These are phyloP conservation scores for Ceriops zippeliana DNA, from an alignment of 345 rosid species.

Conservation along the genomic window DNA sequence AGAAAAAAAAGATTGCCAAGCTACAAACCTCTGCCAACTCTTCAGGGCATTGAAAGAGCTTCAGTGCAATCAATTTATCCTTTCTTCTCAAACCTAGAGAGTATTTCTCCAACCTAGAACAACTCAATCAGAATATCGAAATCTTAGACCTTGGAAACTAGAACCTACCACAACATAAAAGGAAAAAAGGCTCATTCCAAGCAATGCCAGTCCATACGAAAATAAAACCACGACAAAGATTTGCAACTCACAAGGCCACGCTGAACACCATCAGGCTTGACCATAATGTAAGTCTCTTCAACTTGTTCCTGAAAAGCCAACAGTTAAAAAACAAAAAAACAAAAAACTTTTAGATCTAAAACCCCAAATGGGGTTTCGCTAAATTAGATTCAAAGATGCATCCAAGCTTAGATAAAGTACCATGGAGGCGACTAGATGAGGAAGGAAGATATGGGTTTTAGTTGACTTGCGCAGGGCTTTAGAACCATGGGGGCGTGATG, in stretches of 20 bases:
- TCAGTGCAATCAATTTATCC: slow-evolving; percentile 76
- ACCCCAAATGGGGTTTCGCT: neutral
- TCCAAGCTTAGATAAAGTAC: slow-evolving; percentile 27
- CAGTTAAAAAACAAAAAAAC: neutral
- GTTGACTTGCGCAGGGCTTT: slow-evolving; percentile 36
- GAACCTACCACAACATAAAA: neutral
- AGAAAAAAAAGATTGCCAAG: neutral
- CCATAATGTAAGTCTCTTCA: slow-evolving; percentile 86
- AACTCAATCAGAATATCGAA: neutral
- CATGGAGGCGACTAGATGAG: slow-evolving; percentile 79
- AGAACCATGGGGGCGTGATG: slow-evolving; percentile 27
- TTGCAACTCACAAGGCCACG: slow-evolving; percentile 73
- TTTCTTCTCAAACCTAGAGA: slow-evolving; percentile 92
- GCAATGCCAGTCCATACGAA: neutral
- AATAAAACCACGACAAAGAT: neutral
- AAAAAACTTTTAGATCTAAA: neutral
- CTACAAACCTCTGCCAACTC: slow-evolving; percentile 83
- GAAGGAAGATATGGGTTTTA: slow-evolving; percentile 65
- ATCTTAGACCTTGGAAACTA: neutral
- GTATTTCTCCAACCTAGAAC: slow-evolving; percentile 87
- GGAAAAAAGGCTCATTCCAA: neutral
- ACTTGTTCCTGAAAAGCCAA: slow-evolving; percentile 56
- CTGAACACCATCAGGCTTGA: slow-evolving; percentile 92
- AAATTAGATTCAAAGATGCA: neutral
- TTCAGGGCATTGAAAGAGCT: slow-evolving; percentile 80